Conservation (phyloP, 1,284 basidiomycete species). For the Irpex sp. region DNA sequence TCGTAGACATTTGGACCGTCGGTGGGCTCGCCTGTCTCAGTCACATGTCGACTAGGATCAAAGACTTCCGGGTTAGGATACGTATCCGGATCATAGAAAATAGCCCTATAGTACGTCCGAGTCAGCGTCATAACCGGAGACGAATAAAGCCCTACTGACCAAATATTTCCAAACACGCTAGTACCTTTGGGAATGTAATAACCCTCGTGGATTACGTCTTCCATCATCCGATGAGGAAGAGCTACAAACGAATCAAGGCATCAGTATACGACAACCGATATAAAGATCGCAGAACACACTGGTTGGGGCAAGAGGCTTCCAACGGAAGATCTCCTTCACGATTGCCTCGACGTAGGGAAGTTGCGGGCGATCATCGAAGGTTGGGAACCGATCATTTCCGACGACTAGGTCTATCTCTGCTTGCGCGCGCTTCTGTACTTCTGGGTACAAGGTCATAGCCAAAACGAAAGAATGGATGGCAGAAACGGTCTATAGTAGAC, state of each 20-base stretch:
- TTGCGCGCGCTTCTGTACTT: constrained; percentile 29
- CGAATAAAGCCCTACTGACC: constrained; percentile 7
- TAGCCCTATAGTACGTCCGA: neutral
- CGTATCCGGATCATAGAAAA: constrained; percentile 17
- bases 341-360: constrained; percentile 31
- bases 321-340: constrained; percentile 27
- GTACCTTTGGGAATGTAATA: constrained; percentile 28
- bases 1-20: constrained; percentile 1
- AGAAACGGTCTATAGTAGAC: constrained; percentile 23
- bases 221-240: constrained; percentile 22
- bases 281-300: constrained; percentile 13
- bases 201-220: constrained; percentile 27
- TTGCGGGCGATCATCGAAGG: constrained; percentile 25
- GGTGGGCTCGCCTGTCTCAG: neutral
- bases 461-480: constrained; percentile 25
- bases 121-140: no score
- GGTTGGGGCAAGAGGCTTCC: constrained; percentile 26
- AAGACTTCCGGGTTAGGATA: constrained; percentile 26
- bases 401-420: constrained; percentile 29
- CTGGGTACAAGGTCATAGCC: constrained; percentile 30
- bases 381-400: constrained; percentile 27
- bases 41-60: constrained; percentile 25
- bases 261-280: neutral
- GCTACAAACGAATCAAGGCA: neutral
- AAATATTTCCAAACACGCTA: constrained; percentile 20